Evolutionary conservation across 495 filamentous ascomycete genomes (phyloP), one percentile per base, ranked within the genome.

Genomic region (Podospora comata): DNA sequence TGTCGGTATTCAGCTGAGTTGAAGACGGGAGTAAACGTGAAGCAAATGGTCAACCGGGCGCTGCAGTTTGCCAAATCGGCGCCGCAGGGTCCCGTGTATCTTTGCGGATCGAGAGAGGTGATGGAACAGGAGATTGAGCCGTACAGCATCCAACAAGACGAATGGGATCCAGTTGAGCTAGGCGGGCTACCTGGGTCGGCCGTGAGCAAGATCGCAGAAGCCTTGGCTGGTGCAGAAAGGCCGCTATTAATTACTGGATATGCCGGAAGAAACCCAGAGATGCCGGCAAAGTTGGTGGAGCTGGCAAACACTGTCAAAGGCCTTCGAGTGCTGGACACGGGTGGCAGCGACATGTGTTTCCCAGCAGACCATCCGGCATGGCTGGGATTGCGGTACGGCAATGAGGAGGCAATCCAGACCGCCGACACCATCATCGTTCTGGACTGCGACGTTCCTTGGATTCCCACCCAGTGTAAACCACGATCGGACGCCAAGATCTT

Each of bases 301-400:
- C 76, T 98, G 54, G 92, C 93, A 13, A 83, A 96, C 76, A 87
- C 82, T 1, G 86, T 97, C 65, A 89, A 89, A 72, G 92, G 92
- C 0, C 76, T 97, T 58, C 83, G 93, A 15, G 92, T 98, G 19
- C 78, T 98, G 30, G 94, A 98, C 76, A 93, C 92, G 0, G 92
- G 91, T 27, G 94, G 93, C 44, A 91, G 91, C 74, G 94, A 98
- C 76, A 95, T 98, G 94, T 96, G 92, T 74, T 97, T 97, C 79
- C 94, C 94, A 2, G 90, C 89, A 2, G 83, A 94, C 63, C 93
- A 97, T 68, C 80, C 82, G 18, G 82, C 71, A 1, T 87, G 88
- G 84, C 76, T 97, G 28, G 92, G 94, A 2, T 74, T 96, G 70
- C 83, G 88, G 68, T 97, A 88, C 70, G 92, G 93, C 13, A 81